Conservation (phyloP, 768 basidiomycete species). For the Chalciporus sphaerocephalus region DNA sequence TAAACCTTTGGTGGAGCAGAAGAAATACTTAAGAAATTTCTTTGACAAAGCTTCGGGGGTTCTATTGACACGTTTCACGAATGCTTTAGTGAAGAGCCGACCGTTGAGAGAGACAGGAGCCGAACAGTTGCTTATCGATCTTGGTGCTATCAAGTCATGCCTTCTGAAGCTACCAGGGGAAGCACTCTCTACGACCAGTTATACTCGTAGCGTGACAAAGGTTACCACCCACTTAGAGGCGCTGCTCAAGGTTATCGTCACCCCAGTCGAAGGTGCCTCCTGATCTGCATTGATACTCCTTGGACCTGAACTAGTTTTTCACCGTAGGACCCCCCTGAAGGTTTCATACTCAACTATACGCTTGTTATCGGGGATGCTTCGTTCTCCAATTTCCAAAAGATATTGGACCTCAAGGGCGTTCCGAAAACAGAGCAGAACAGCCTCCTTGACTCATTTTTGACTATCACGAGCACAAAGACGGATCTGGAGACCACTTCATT, state of each 20-base stretch:
- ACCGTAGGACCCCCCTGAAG: conserved; percentile 84
- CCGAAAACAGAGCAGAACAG: conserved; percentile 81
- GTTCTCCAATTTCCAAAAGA: conserved; percentile 99
- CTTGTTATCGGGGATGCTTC: conserved; percentile 91
- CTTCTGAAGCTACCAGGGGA: conserved; percentile 83
- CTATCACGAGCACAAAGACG: conserved; percentile 86
- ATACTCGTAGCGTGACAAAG: conserved; percentile 77
- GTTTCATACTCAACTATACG: conserved; percentile 94
- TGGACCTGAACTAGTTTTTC: not conserved
- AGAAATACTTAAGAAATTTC: conserved; percentile 90
- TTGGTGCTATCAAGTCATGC: conserved; percentile 81
- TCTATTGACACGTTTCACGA: conserved; percentile 82
- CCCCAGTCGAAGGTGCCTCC: conserved; percentile 65
- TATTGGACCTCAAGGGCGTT: conserved; percentile 92
- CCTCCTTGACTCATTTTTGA: conserved; percentile 86
- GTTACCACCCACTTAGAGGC: conserved; percentile 82
- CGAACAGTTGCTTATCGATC: conserved; percentile 87
- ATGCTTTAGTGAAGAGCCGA: conserved; percentile 82
- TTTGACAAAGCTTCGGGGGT: conserved; percentile 90
- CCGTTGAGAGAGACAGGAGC: conserved; percentile 92
- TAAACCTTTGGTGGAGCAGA: conserved; percentile 82
- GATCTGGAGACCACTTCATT: conserved; percentile 90
- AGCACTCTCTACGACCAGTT: conserved; percentile 54
- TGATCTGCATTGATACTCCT: not conserved
- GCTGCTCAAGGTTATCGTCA: conserved; percentile 91